phyloP scores from a whole-genome alignment of 495 filamentous ascomycete species.

The Pyronema domesticum region DNA sequence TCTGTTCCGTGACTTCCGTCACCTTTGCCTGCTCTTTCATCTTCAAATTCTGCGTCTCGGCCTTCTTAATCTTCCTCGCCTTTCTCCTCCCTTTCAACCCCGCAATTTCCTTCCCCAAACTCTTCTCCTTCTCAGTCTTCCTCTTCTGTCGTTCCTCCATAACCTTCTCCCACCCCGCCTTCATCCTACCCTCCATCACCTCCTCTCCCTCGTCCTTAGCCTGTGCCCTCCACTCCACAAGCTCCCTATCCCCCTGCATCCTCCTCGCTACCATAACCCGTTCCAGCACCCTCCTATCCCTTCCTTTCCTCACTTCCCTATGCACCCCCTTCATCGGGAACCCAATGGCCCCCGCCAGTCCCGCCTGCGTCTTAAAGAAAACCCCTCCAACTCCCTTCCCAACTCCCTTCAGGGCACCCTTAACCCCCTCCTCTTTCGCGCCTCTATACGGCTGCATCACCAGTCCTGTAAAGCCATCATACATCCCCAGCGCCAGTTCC shows the following conservation, averaged over 20 bases:
- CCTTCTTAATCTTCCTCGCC: background rate
- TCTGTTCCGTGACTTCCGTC: too few species aligned
- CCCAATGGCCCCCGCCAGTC: constrained; percentile 42
- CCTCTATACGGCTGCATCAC: constrained; percentile 48
- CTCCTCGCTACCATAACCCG: constrained; percentile 11
- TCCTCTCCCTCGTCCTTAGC: constrained; percentile 15
- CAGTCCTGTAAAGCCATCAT: constrained; percentile 55
- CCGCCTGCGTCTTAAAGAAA: constrained; percentile 50
- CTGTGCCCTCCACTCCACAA: constrained; percentile 22
- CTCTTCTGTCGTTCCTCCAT: constrained; percentile 6
- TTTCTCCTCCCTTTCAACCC: background rate
- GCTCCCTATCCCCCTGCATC: constrained; percentile 21
- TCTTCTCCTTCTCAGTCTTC: background rate
- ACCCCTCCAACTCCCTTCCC: constrained; percentile 61
- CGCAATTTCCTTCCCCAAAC: background rate
- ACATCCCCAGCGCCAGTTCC: constrained; percentile 52
- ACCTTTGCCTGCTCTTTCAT: too few species aligned
- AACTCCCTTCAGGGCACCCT: constrained; percentile 47
- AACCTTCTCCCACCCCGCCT: constrained; percentile 12
- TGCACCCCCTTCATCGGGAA: constrained; percentile 50
- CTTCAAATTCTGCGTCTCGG: too few species aligned
- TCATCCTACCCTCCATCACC: constrained; percentile 10
- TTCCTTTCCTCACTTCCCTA: constrained; percentile 33
- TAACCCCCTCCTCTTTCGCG: constrained; percentile 37
- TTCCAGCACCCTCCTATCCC: constrained; percentile 23